Evolutionary conservation across 2,329 filamentous ascomycete species (phyloP).

Genomic region (Hypoxylon sp.): DNA sequence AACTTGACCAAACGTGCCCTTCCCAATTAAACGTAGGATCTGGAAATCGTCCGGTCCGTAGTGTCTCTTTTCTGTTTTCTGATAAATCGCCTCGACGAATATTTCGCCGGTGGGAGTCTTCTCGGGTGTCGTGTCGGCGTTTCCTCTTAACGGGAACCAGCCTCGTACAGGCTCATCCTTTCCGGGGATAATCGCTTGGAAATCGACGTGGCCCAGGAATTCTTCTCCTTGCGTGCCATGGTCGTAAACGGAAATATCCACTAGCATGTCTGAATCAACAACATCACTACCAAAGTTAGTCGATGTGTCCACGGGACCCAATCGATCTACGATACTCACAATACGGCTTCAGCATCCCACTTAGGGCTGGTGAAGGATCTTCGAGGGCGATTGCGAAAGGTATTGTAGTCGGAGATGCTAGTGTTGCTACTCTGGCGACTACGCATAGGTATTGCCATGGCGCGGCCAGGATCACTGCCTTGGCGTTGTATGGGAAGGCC

Average conservation of each 20-base stretch:
- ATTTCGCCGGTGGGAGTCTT: slow-evolving; percentile 88
- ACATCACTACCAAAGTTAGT: slow-evolving; percentile 76
- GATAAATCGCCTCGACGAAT: slow-evolving; percentile 86
- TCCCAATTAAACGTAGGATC: slow-evolving; percentile 95
- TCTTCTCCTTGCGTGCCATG: slow-evolving; percentile 82
- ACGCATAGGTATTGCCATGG: slow-evolving; percentile 96
- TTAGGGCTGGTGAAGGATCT: slow-evolving; percentile 82
- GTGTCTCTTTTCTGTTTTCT: slow-evolving; percentile 88
- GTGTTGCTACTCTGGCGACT: slow-evolving; percentile 97
- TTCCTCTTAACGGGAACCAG: slow-evolving; percentile 86
- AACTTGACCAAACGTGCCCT: slow-evolving; percentile 97
- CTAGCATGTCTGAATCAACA: slow-evolving; percentile 87
- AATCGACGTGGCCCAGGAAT: slow-evolving; percentile 90
- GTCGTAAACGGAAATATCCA: slow-evolving; percentile 96
- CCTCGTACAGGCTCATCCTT: slow-evolving; percentile 79
- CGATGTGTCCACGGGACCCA: slow-evolving; percentile 25
- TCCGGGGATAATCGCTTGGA: slow-evolving; percentile 74
- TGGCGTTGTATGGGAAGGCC: slow-evolving; percentile 74
- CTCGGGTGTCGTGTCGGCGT: slow-evolving; percentile 77
- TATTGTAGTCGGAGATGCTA: slow-evolving; percentile 76
- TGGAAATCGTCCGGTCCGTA: slow-evolving; percentile 97
- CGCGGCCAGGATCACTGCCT: slow-evolving; percentile 83
- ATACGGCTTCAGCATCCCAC: slow-evolving; percentile 95
- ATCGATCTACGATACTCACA: slow-evolving; percentile 71
- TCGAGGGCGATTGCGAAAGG: slow-evolving; percentile 69